These are phyloP conservation scores for Pelargonium cotyledonis DNA, from an alignment of 441 rosid genomes.

Conservation along the genomic window DNA sequence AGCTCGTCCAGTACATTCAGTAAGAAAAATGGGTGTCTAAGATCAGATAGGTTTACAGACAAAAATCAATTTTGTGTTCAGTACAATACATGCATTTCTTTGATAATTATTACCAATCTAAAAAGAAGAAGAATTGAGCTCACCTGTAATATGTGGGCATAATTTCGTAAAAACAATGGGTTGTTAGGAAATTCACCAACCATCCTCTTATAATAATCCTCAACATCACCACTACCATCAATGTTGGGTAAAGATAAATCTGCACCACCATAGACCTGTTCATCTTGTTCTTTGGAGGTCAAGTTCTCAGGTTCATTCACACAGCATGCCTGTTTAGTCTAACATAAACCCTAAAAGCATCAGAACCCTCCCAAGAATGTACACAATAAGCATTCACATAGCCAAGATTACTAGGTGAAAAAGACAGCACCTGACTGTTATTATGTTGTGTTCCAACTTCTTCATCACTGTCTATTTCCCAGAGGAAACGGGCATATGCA, in stretches of 20 bases:
- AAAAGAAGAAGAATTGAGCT: not conserved
- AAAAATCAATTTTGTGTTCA: not conserved
- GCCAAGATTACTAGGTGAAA: not conserved
- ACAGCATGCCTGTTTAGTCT: constrained; percentile 20
- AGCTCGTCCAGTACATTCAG: not conserved
- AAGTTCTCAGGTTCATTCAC: constrained; percentile 10
- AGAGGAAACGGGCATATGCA: constrained; percentile 76
- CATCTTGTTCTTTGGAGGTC: constrained; percentile 12
- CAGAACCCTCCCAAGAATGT: constrained; percentile 2
- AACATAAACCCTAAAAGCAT: not conserved
- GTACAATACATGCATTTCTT: not conserved
- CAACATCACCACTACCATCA: constrained; percentile 39
- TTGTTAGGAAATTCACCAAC: constrained; percentile 60
- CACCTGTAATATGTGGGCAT: constrained; percentile 72
- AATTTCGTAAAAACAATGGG: constrained; percentile 58
- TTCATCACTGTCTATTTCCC: constrained; percentile 57
- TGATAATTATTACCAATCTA: not conserved
- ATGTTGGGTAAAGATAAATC: constrained; percentile 32
- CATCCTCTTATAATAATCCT: constrained; percentile 49
- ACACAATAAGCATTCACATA: constrained; percentile 1
- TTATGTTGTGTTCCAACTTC: constrained; percentile 21
- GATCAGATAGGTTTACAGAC: not conserved
- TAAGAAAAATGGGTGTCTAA: not conserved
- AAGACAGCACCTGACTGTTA: constrained; percentile 32
- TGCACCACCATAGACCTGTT: constrained; percentile 21